Evolutionary conservation across 371 early-diverging fungal genomes (phyloP), one percentile per base, ranked within the genome.

Genomic region (Circinella umbellata): DNA sequence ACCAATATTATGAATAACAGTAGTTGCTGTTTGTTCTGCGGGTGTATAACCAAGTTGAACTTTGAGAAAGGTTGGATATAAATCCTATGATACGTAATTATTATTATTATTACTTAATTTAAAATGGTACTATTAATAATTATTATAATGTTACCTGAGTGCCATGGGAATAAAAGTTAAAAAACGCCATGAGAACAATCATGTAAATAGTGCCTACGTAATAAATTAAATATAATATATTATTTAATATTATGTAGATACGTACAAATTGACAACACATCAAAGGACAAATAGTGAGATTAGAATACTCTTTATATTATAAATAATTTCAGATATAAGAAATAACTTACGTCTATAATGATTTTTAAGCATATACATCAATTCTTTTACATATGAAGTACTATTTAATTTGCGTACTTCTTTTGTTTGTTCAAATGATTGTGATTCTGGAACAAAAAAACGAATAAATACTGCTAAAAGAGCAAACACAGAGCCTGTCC

Each of bases 91-190:
- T 9, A 42, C 42, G 27, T 27, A 27, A 27, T 27, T 27, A 27
- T 27, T 27, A 27, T 27, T 27, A 27, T 27, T 27, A 27, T 27
- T 27, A 27, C 2, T 27, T 27, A 27, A 27, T 27, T 27, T 27
- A 27, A 27, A 27, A 27, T 27, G 27, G 27, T 27, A 27, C 27
- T 27, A 27, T 27, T 27, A 27, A 27, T 27, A 27, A 27, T 27
- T 27, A 27, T 27, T 2, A 27, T 27, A 27, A 27, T 27, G 27
- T 27, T 18, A 57, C 57, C 57, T 91, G 91, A 39, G 84, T 82
- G 27, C 93, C 92, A 69, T 91, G 91, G 3, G 85, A 84, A 64
- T 91, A 81, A 71, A 91, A 93, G 73, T 89, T 89, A 76, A 88
- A 84, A 71, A 77, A 82, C 0, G 86, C 86, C 88, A 89, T 86